Evolutionary conservation across 306 rosid genomes (phyloP).

Genomic region (Inga leiocalycina): DNA sequence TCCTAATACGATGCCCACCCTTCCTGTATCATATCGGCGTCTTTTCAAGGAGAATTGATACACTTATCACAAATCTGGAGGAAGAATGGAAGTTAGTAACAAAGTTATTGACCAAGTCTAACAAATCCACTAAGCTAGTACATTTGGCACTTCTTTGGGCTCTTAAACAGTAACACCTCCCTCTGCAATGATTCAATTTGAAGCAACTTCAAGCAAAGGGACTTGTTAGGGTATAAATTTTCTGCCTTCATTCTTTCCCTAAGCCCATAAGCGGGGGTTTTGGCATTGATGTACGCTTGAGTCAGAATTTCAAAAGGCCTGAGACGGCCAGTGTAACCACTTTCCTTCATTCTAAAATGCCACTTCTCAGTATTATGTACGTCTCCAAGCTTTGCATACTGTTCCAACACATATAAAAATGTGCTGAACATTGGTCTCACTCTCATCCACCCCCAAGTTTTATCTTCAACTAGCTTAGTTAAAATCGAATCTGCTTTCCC

Average conservation of each 20-base stretch:
- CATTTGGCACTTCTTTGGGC: not conserved
- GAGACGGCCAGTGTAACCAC: slow-evolving; percentile 17
- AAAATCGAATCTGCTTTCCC: slow-evolving; percentile 32
- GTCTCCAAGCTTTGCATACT: slow-evolving; percentile 33
- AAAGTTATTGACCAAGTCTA: not conserved
- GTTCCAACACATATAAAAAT: slow-evolving; percentile 23
- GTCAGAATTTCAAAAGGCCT: slow-evolving; percentile 18
- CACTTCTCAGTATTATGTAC: slow-evolving; percentile 35
- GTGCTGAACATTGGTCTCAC: slow-evolving; percentile 19
- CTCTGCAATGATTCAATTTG: slow-evolving; percentile 13
- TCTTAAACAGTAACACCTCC: not conserved
- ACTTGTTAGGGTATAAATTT: slow-evolving; percentile 16
- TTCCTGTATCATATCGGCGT: not conserved
- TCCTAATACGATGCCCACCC: not conserved
- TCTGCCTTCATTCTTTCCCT: slow-evolving; percentile 37
- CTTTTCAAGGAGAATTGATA: not conserved
- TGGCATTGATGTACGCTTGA: slow-evolving; percentile 28
- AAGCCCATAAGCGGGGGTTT: slow-evolving; percentile 33
- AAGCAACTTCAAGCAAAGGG: not conserved
- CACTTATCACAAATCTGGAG: not conserved
- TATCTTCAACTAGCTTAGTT: not conserved
- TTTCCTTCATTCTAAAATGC: slow-evolving; percentile 26
- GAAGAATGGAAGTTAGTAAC: not conserved
- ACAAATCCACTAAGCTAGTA: slow-evolving; percentile 2
- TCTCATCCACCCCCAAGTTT: not conserved